Evolutionary conservation across 129 eudicot species (phyloP).

Genomic region (Pulicaria dysenterica): DNA sequence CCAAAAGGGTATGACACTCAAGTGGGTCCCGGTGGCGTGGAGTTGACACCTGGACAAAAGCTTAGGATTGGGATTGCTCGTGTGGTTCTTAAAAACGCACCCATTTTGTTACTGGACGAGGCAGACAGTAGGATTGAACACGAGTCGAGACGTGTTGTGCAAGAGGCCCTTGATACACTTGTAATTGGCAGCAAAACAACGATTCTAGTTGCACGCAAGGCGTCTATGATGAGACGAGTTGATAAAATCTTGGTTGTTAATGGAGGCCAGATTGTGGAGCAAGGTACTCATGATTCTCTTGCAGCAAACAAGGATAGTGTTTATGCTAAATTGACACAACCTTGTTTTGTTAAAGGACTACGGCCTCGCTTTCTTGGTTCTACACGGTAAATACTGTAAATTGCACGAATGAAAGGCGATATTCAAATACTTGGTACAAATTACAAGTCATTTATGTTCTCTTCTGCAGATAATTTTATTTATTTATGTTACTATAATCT

Average conservation of each 20-base stretch:
- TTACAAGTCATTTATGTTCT: background rate
- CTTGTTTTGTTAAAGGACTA: constrained; percentile 51
- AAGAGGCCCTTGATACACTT: constrained; percentile 66
- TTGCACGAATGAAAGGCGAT: background rate
- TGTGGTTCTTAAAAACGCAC: constrained; percentile 65
- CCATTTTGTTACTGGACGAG: constrained; percentile 63
- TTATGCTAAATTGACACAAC: constrained; percentile 60
- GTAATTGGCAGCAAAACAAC: constrained; percentile 64
- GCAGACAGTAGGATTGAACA: constrained; percentile 53
- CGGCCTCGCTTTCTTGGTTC: constrained; percentile 48
- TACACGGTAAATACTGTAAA: constrained; percentile 18
- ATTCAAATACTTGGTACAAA: background rate
- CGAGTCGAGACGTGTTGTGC: constrained; percentile 62
- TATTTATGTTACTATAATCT: background rate
- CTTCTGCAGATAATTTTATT: background rate
- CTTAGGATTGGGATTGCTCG: constrained; percentile 60
- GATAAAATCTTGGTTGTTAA: constrained; percentile 61
- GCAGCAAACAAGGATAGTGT: constrained; percentile 43
- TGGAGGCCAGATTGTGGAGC: constrained; percentile 64
- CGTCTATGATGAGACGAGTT: constrained; percentile 64
- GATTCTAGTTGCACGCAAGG: constrained; percentile 58
- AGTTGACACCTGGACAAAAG: constrained; percentile 59
- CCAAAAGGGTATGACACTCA: constrained; percentile 67
- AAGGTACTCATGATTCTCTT: constrained; percentile 61
- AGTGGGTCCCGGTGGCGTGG: constrained; percentile 58